Base-by-base conservation (phyloP, 192 early-diverging fungal species). In the Backusella circina region DNA sequence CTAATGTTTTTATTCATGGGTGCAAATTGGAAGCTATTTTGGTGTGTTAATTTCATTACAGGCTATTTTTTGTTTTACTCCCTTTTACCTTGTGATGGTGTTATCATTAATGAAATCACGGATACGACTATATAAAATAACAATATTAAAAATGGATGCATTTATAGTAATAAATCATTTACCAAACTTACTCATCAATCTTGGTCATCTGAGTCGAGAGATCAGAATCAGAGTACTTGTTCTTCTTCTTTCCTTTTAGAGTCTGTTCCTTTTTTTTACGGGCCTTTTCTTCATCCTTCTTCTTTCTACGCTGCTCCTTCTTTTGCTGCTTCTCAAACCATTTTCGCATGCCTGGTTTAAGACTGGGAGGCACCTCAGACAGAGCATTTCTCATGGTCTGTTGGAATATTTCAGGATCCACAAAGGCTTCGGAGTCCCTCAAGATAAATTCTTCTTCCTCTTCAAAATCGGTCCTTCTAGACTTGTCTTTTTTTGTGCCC, bases 1-100 rank as follows among this genome's bases (percentile, higher is more conserved):
- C 84, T 77, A 57, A 79, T 65, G 4, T 75, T 66, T 30, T 78
- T 85, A 13, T 72, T 72, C 86, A 87, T 86, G 26, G 86, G 86
- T 5, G 75, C 76, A 65, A 87, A 66, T 41, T 84, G 79, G 23
- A 83, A 73, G 21, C 67, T 85, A 37, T 64, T 12, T 65, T 32
- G 35, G 1, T 21, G 28, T 38, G 28, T 35, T 33, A 21, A 35
- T n/a, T n/a, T 21, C 18, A 54, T 15, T 31, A 65, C n/a, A 67
- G 0, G 28, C 66, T 23, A 21, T 16, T 41, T 5, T 41, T n/a
- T 16, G 1, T 23, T n/a, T 6, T 33, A 4, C n/a, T 7, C 18
- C n/a, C 21, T 23, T 15, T 69, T 78, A 78, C 77, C 71, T 72
- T 21, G 77, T 73, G 36, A 82, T 82, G 2, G 70, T 51, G 16